Conservation (phyloP, 805 yeast genomes). For the Candida oleophila region DNA sequence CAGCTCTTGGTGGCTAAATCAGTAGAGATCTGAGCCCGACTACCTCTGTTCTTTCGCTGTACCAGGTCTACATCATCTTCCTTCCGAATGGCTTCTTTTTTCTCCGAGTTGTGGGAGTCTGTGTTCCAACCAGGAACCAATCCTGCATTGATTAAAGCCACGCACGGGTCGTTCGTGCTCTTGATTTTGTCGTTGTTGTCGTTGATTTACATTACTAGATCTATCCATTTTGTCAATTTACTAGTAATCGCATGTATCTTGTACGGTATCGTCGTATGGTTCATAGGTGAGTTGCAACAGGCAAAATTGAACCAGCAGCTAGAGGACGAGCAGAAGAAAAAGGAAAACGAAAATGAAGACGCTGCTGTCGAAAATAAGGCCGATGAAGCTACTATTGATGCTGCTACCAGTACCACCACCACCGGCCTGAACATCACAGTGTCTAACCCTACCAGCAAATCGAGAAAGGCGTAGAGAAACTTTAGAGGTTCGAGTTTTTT, state of each 20-base stretch:
- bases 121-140: slow-evolving; percentile 91
- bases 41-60: too few relatives aligned
- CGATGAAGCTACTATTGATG: not conserved
- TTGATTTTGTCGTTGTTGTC: slow-evolving; percentile 55
- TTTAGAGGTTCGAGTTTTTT: too few relatives aligned
- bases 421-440: not conserved
- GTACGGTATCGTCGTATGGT: slow-evolving; percentile 88
- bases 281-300: slow-evolving; percentile 62
- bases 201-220: slow-evolving; percentile 59
- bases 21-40: too few relatives aligned
- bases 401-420: not conserved
- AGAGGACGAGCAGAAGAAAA: slow-evolving; percentile 31
- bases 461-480: slow-evolving; percentile 4
- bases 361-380: not conserved
- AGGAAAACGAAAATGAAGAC: slow-evolving; percentile 10
- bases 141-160: slow-evolving; percentile 85
- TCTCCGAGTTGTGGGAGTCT: slow-evolving; percentile 79
- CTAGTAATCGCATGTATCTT: slow-evolving; percentile 58
- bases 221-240: slow-evolving; percentile 64
- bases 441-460: not conserved
- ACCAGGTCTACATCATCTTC: too few relatives aligned
- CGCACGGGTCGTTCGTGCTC: slow-evolving; percentile 76
- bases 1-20: too few relatives aligned
- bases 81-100: slow-evolving; percentile 46
- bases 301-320: slow-evolving; percentile 47